These are phyloP conservation scores for Talaromyces funiculosus DNA, from an alignment of 2,329 filamentous ascomycete species.

Conservation along the genomic window DNA sequence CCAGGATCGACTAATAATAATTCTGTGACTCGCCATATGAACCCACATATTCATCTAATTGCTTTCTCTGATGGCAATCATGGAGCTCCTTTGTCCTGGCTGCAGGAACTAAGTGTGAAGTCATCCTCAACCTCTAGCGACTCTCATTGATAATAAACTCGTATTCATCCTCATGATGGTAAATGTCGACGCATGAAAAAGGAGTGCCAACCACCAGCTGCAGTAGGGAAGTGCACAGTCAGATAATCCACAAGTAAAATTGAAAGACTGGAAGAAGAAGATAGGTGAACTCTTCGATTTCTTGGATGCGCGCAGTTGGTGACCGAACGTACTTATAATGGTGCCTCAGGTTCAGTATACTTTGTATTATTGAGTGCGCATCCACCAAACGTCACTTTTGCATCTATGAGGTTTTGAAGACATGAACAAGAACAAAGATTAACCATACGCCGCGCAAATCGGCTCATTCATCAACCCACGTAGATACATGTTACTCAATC, in stretches of 20 bases:
- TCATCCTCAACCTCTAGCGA: not conserved
- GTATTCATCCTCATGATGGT: not conserved
- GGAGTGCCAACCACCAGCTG: not conserved
- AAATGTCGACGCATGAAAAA: conserved; percentile 9
- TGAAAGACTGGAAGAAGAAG: conserved; percentile 7
- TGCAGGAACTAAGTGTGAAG: conserved; percentile 5
- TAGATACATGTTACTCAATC: conserved; percentile 36
- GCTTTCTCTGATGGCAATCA: not conserved
- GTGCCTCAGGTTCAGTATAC: not conserved
- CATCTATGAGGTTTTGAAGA: not conserved
- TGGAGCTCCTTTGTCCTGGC: not conserved
- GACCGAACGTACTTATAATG: not conserved
- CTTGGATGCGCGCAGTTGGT: conserved; percentile 1
- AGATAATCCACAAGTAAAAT: not conserved
- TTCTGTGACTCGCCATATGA: not conserved
- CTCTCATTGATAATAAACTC: not conserved
- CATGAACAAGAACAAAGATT: not conserved
- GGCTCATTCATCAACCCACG: conserved; percentile 14
- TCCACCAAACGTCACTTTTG: conserved; percentile 9
- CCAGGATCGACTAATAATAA: not conserved
- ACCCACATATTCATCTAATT: not conserved
- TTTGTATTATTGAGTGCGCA: not conserved
- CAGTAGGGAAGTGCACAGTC: not conserved
- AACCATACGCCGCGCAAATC: conserved; percentile 10
- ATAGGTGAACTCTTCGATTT: conserved; percentile 3